These are phyloP conservation scores for Arabidopsis hybrid DNA, from an alignment of 441 rosid genomes.

Conservation along the genomic window DNA sequence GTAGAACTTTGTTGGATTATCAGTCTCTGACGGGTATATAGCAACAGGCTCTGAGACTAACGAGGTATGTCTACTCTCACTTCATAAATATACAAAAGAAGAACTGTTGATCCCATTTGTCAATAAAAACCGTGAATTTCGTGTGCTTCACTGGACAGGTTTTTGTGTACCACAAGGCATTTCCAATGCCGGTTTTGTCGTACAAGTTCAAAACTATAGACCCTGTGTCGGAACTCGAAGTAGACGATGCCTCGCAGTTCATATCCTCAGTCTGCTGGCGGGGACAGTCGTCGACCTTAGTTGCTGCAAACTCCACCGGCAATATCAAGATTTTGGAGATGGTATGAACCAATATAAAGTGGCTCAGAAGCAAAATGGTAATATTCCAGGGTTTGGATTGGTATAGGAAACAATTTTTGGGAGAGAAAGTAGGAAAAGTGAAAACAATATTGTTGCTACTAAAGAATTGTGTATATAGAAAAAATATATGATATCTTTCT, in stretches of 20 bases:
- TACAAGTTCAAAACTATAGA: slow-evolving; percentile 68
- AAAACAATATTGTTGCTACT: slow-evolving; percentile 12
- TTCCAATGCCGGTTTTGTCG: slow-evolving; percentile 90
- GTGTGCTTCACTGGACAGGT: slow-evolving; percentile 56
- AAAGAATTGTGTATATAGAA: slow-evolving; percentile 35
- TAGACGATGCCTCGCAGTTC: slow-evolving; percentile 73
- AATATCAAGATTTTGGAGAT: slow-evolving; percentile 90
- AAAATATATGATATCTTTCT: slow-evolving; percentile 18
- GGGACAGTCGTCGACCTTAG: slow-evolving; percentile 72
- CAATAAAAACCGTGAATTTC: not conserved
- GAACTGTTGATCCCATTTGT: not conserved
- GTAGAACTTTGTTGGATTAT: slow-evolving; percentile 96
- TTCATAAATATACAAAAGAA: not conserved
- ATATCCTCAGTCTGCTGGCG: slow-evolving; percentile 95
- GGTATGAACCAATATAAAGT: slow-evolving; percentile 51
- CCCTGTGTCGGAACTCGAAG: slow-evolving; percentile 65
- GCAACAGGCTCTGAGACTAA: slow-evolving; percentile 99
- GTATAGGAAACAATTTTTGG: slow-evolving; percentile 38
- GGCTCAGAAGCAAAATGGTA: not conserved
- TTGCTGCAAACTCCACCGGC: slow-evolving; percentile 91
- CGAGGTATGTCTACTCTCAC: slow-evolving; percentile 60
- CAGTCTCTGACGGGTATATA: slow-evolving; percentile 89
- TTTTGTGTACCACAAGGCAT: slow-evolving; percentile 88
- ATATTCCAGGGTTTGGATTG: slow-evolving; percentile 17
- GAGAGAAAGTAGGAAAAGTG: slow-evolving; percentile 27